Evolutionary conservation across 345 rosid genomes (phyloP), one percentile per base, ranked within the genome.

Genomic region (Lumnitzera littorea): DNA sequence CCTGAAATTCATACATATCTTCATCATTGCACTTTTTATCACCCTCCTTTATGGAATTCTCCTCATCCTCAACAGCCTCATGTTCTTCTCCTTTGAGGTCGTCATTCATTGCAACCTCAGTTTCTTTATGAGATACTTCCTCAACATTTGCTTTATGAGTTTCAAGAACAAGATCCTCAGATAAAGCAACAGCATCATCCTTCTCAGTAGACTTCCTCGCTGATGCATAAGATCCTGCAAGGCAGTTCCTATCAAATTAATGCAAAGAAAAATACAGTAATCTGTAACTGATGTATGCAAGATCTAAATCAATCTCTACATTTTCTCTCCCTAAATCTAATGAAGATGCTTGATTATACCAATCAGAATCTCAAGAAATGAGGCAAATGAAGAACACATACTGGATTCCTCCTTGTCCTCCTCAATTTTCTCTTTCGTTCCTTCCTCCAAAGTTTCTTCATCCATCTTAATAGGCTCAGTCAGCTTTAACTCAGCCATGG

Each of bases 401-500:
- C 84, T 80, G 67, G 63, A 47, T 51, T 57, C 58, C 24, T 67
- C 67, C 50, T 70, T 57, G 55, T 51, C 56, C 60, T 62, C 73
- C 16, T 60, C 57, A 57, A 27, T 56, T 53, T 64, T 62, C 25
- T 64, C 65, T 41, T 13, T 25, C 11, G 60, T n/a, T 17, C 15
- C 61, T 25, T 41, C 50, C 49, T 70, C 75, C 41, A 52, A 57
- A 51, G 14, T 58, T 36, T 64, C 61, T 13, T 78, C 70, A 43
- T 67, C 63, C 57, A 76, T 53, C 27, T 58, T 72, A 13, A 68
- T 56, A 2, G 62, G 61, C 50, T 58, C 79, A 25, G 78, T 80
- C 73, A 94, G 73, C 70, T 77, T 72, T 66, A 90, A 52, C 15
- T 72, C 76, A 56, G 62, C 77, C 84, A 86, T 71, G 61, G 57